phyloP scores from a whole-genome alignment of 73 alveolate species.

The Paramecium caudatum region DNA sequence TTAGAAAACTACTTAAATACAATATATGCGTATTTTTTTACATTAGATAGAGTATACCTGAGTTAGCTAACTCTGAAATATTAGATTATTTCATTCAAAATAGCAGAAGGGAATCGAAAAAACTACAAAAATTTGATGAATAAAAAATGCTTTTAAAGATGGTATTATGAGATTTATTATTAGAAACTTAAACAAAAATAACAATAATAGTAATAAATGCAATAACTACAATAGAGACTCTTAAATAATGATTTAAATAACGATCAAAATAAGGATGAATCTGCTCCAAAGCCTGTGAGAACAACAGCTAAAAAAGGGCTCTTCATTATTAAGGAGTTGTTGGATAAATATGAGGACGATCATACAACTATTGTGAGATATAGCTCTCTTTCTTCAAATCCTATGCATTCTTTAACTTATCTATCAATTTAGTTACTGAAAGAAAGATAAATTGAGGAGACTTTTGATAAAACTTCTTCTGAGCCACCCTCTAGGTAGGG shows the following conservation, averaged over 20 bases:
- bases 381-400: constrained; percentile 33
- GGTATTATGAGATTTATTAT: background rate
- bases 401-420: background rate
- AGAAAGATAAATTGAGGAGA: too few relatives aligned
- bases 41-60: constrained; percentile 36
- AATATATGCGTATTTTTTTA: background rate
- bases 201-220: background rate
- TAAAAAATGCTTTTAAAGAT: constrained; percentile 6
- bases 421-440: too few relatives aligned
- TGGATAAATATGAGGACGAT: constrained; percentile 32
- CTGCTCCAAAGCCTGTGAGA: background rate
- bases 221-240: background rate
- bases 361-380: constrained; percentile 30
- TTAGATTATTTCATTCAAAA: constrained; percentile 41
- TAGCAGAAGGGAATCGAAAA: constrained; percentile 40
- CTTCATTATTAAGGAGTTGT: background rate
- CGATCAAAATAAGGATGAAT: background rate
- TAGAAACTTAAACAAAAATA: constrained; percentile 16
- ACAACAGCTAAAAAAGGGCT: constrained; percentile 11
- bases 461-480: too few relatives aligned
- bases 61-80: constrained; percentile 4
- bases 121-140: constrained; percentile 43
- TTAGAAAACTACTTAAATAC: background rate
- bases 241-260: background rate
- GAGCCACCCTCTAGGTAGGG: too few relatives aligned